Conservation (phyloP, 306 rosid genomes). For the Potentilla sterilis region DNA sequence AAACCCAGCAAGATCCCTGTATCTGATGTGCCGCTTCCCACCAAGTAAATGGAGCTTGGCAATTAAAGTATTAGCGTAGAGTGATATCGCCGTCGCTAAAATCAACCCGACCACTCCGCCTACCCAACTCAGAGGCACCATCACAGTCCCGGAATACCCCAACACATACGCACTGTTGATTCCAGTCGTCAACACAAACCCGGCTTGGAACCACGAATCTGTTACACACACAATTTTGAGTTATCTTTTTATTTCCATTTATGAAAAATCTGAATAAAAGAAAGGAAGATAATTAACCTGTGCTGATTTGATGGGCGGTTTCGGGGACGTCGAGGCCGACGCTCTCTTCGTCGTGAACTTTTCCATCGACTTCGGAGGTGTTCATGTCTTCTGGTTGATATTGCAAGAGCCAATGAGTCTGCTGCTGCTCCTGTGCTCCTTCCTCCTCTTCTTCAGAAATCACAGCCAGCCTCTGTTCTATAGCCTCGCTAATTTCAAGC, state of each 20-base stretch:
- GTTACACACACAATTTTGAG: neutral
- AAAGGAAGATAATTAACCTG: slow-evolving; percentile 28
- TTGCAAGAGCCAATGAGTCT: slow-evolving; percentile 8
- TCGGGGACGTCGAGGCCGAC: slow-evolving; percentile 43
- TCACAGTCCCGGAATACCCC: slow-evolving; percentile 82
- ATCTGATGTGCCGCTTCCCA: slow-evolving; percentile 89
- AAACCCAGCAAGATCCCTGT: slow-evolving; percentile 89
- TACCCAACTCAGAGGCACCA: slow-evolving; percentile 91
- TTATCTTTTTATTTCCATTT: too few species aligned
- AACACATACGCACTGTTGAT: slow-evolving; percentile 87
- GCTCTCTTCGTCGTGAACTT: slow-evolving; percentile 27
- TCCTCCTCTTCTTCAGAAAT: neutral
- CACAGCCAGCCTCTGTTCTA: slow-evolving; percentile 32
- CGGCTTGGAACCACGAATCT: slow-evolving; percentile 94
- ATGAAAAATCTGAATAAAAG: too few species aligned
- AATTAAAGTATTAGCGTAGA: slow-evolving; percentile 74
- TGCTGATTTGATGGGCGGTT: slow-evolving; percentile 90
- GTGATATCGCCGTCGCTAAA: slow-evolving; percentile 66
- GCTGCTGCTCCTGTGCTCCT: neutral
- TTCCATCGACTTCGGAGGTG: slow-evolving; percentile 14
- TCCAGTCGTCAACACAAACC: slow-evolving; percentile 85
- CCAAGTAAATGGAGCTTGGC: slow-evolving; percentile 93
- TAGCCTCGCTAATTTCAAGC: neutral
- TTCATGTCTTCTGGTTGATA: neutral
- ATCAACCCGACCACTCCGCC: slow-evolving; percentile 69